Percentiles rank a stretch among this genome's conserved stretches.
These are phyloP conservation scores for Aspergillus tanneri DNA, from an alignment of 2,329 filamentous ascomycete genomes.

Conservation along the genomic window DNA sequence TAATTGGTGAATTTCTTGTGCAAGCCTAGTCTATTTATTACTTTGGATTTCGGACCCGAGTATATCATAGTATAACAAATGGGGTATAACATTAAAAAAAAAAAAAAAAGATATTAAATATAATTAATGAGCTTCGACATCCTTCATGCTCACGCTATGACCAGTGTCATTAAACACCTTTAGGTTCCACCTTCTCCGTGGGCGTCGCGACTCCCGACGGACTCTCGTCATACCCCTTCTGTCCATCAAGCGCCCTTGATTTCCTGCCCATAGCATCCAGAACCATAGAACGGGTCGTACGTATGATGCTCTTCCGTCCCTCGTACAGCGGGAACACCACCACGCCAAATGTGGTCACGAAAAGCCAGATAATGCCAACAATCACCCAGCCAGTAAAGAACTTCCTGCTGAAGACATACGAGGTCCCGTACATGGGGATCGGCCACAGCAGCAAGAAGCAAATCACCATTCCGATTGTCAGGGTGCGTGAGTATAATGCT, in stretches of 20 bases:
- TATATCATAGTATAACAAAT: neutral
- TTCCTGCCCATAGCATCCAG: slow-evolving; percentile 55
- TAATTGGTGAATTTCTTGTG: no score
- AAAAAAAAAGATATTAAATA: no score
- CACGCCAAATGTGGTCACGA: slow-evolving; percentile 69
- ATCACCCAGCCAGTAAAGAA: slow-evolving; percentile 83
- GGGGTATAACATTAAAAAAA: slow-evolving; percentile 16
- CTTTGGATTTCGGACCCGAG: no score
- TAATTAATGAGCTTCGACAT: no score
- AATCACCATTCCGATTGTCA: slow-evolving; percentile 66
- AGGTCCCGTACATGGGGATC: slow-evolving; percentile 82
- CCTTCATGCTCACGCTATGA: no score
- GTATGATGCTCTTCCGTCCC: slow-evolving; percentile 64
- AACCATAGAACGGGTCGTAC: slow-evolving; percentile 62
- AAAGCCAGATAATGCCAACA: slow-evolving; percentile 77
- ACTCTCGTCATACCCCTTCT: slow-evolving; percentile 13
- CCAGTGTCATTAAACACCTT: neutral
- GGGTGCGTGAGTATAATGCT: slow-evolving; percentile 54
- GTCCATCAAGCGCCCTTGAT: slow-evolving; percentile 29
- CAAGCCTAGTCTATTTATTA: no score
- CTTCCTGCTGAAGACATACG: slow-evolving; percentile 76
- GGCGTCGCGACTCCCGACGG: slow-evolving; percentile 11
- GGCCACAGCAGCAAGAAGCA: slow-evolving; percentile 81
- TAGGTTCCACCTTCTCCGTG: slow-evolving; percentile 8
- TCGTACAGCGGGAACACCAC: slow-evolving; percentile 81